A percentile compares a stretch with the other conserved stretches of the same genome.
These are phyloP conservation scores for Mycena sp. DNA, from an alignment of 1,284 basidiomycete genomes.

Conservation along the genomic window DNA sequence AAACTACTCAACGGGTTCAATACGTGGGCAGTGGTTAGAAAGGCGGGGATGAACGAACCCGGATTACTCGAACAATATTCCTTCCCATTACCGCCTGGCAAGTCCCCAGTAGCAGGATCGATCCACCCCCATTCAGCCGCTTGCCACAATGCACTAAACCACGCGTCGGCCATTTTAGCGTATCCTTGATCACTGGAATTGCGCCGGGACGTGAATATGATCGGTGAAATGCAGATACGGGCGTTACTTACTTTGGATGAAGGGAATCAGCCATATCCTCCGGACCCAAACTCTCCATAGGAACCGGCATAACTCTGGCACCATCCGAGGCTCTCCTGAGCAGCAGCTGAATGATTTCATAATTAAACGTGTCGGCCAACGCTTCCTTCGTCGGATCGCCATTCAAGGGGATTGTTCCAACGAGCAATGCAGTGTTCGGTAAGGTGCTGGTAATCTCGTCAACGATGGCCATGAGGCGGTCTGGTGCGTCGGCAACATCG, in stretches of 20 bases:
- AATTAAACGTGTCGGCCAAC: not conserved
- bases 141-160: too few species aligned
- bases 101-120: too few species aligned
- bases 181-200: conserved; percentile 10
- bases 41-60: too few species aligned
- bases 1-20: not conserved
- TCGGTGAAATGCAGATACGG: not conserved
- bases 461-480: conserved; percentile 12
- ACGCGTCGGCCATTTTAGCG: conserved; percentile 4
- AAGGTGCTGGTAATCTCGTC: conserved; percentile 5
- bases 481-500: conserved; percentile 1
- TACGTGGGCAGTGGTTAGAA: too few species aligned
- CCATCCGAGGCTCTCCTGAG: conserved; percentile 2
- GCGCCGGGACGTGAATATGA: not conserved
- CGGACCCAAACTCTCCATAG: conserved; percentile 1
- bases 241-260: conserved; percentile 9
- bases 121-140: too few species aligned
- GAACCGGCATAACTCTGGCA: not conserved
- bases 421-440: not conserved
- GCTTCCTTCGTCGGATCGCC: conserved; percentile 1
- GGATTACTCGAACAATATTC: too few species aligned
- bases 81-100: too few species aligned
- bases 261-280: conserved; percentile 11
- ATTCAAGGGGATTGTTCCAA: conserved; percentile 9
- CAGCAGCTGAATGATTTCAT: conserved; percentile 1